Evolutionary conservation across 257 asterid species (phyloP).

Genomic region (Solanum paucissectum): DNA sequence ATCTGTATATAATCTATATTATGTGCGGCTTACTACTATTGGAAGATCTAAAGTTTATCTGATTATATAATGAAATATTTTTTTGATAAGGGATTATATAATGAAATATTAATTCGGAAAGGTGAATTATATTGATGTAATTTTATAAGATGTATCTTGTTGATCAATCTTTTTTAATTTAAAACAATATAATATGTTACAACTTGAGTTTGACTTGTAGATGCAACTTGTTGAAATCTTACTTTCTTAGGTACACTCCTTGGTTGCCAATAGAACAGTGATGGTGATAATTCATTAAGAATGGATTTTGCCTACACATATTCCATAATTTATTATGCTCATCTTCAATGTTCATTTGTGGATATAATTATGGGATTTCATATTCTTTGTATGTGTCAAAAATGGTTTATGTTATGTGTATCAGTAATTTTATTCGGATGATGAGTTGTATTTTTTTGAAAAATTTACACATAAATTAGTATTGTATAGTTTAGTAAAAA

Average conservation of each 20-base stretch:
- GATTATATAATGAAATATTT: not conserved
- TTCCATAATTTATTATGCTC: not conserved
- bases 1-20: not conserved
- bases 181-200: not conserved
- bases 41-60: not conserved
- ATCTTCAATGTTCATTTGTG: not conserved
- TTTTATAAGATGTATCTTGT: not conserved
- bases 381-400: not conserved
- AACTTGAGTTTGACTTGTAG: constrained; percentile 1
- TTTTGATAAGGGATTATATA: not conserved
- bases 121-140: not conserved
- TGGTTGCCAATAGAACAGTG: not conserved
- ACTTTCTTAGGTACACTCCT: not conserved
- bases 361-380: not conserved
- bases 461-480: not conserved
- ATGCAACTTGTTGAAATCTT: not conserved
- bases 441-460: not conserved
- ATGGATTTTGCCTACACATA: not conserved
- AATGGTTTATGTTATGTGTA: not conserved
- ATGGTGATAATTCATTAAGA: not conserved
- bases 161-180: not conserved
- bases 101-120: not conserved
- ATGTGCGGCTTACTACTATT: not conserved
- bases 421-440: not conserved
- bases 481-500: not conserved